Base-by-base conservation (phyloP, 495 filamentous ascomycete genomes). In the Penicillium verhagenii region DNA sequence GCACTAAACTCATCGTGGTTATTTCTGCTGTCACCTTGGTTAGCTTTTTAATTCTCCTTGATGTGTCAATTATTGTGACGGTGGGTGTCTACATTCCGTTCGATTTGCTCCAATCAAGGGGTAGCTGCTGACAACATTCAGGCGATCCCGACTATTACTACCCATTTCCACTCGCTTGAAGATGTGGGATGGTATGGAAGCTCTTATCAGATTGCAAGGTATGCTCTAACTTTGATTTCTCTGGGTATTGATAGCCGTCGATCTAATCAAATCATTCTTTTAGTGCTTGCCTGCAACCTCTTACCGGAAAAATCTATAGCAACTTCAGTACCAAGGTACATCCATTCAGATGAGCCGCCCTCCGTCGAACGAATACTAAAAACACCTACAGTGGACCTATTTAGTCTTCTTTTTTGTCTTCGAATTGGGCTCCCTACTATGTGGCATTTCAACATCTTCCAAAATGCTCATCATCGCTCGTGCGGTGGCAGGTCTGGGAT, bases 121-220 rank as follows among this genome's bases (percentile, higher is more conserved):
- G 10, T 6, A 35, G 33, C 37, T 10, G 18, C 25, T 60, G 14
- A 43, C 23, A 19, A 20, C 16, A 39, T 25, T 10, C 31, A 75
- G 67, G 71, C 70, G 6, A 66, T 74, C n/a, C 76, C 77, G 1
- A 42, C 49, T n/a, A 76, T 77, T 38, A 80, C 76, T 0, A 71
- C 51, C 33, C 54, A 70, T 4, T 79, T 77, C 51, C 66, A 77
- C 40, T 72, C 72, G 1, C 60, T 78, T 9, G 33, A 44, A 18
- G 75, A 78, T 55, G 57, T 78, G 7, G 75, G 71, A 11, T 80
- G 77, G 77, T 79, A 79, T 57, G 74, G 73, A 6, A 71, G 68
- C 57, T 67, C 73, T 16, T 79, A 77, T 60, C 69, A 70, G 2
- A 62, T 80, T 31, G 60, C 75, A 7, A 72, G 62, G 62, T 75